Conservation (phyloP, 805 yeast species). For the Candida glaebosa region DNA sequence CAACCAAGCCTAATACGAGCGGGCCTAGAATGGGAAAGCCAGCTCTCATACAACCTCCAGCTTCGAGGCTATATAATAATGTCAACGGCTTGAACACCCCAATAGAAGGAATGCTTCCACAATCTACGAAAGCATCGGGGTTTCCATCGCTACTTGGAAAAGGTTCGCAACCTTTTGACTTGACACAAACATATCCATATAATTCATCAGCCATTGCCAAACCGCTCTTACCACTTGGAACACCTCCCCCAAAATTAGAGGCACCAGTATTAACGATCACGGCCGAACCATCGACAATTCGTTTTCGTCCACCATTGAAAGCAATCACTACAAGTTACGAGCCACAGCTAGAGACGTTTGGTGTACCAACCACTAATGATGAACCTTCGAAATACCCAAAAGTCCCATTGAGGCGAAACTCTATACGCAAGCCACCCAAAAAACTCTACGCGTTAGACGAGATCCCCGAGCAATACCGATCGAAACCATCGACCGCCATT, state of each 20-base stretch:
- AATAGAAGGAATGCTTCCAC: constrained; percentile 18
- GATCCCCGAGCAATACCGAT: constrained; percentile 82
- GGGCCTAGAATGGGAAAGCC: constrained; percentile 44
- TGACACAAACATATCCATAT: constrained; percentile 3
- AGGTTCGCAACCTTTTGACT: constrained; percentile 1
- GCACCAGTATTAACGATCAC: constrained; percentile 26
- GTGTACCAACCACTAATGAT: constrained; percentile 32
- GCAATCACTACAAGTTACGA: constrained; percentile 25
- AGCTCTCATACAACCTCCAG: constrained; percentile 44
- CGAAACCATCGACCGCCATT: constrained; percentile 80
- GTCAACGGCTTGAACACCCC: constrained; percentile 17
- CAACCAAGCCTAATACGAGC: constrained; percentile 30
- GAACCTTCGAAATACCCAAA: constrained; percentile 29
- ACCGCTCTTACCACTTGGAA: constrained; percentile 18
- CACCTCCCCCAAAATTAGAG: constrained; percentile 37
- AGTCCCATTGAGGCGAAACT: constrained; percentile 27
- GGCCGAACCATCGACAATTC: constrained; percentile 18
- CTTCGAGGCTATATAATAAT: constrained; percentile 32
- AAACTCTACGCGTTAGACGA: constrained; percentile 74
- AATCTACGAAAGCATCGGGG: not conserved
- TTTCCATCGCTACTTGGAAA: not conserved
- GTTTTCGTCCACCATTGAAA: constrained; percentile 18
- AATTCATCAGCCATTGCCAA: not conserved
- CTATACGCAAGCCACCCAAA: constrained; percentile 50
- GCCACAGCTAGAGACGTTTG: constrained; percentile 21